Evolutionary conservation across 2,329 filamentous ascomycete species (phyloP).

Genomic region (Verticillium nubilum): DNA sequence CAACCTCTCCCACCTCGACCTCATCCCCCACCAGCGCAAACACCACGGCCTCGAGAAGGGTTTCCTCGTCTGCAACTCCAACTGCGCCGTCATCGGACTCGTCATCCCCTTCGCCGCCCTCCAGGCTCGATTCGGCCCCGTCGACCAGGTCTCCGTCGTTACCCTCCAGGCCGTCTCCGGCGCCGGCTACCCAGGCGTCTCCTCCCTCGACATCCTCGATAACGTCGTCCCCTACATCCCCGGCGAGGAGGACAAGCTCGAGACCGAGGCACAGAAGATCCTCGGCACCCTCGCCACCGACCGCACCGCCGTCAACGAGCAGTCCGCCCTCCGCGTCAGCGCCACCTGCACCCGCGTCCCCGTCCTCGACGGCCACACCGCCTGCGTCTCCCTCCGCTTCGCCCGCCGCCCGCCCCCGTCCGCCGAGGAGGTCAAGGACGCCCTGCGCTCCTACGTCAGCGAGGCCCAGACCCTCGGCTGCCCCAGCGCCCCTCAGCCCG

Average conservation of each 20-base stretch:
- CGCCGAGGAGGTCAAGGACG: conserved; percentile 70
- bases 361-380: conserved; percentile 93
- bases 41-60: conserved; percentile 71
- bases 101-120: conserved; percentile 93
- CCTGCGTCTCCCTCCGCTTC: conserved; percentile 87
- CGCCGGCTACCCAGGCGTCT: conserved; percentile 84
- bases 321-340: conserved; percentile 67
- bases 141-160: conserved; percentile 71
- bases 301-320: conserved; percentile 70
- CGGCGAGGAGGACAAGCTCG: conserved; percentile 94
- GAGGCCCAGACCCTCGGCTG: conserved; percentile 82
- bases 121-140: conserved; percentile 77
- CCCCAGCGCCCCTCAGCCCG: conserved; percentile 73
- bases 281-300: conserved; percentile 69
- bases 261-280: conserved; percentile 93
- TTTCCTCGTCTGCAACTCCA: conserved; percentile 95
- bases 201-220: conserved; percentile 92
- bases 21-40: conserved; percentile 83
- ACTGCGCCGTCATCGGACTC: conserved; percentile 94
- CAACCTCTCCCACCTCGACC: conserved; percentile 79
- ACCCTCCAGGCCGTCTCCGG: conserved; percentile 94
- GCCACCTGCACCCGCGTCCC: conserved; percentile 90
- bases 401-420: conserved; percentile 67
- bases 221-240: conserved; percentile 92
- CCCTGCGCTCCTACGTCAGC: conserved; percentile 72